These are phyloP conservation scores for Fomitopsis serialis DNA, from an alignment of 768 basidiomycete genomes.

Conservation along the genomic window DNA sequence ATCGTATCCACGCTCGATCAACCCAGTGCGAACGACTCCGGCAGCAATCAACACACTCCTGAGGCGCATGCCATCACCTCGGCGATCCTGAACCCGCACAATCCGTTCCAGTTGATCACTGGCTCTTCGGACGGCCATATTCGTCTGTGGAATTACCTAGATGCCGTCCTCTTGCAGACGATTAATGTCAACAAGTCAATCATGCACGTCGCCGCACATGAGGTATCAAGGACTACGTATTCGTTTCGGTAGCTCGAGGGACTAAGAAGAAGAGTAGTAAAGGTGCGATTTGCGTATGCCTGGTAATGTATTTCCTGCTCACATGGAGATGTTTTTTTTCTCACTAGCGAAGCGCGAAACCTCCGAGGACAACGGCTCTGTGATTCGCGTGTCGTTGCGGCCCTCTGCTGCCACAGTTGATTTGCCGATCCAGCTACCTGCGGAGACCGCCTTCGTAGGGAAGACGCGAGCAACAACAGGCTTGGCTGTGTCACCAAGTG, in stretches of 20 bases:
- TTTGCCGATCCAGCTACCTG: constrained; percentile 36
- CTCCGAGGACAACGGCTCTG: constrained; percentile 48
- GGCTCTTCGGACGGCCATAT: constrained; percentile 79
- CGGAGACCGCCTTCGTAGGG: constrained; percentile 53
- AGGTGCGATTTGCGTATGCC: constrained; percentile 15
- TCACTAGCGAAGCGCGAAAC: constrained; percentile 10
- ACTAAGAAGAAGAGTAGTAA: constrained; percentile 37
- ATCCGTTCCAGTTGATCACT: constrained; percentile 86
- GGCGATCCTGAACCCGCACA: constrained; percentile 74
- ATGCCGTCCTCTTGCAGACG: constrained; percentile 72
- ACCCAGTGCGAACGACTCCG: constrained; percentile 22
- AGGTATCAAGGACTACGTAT: constrained; percentile 60
- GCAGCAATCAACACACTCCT: constrained; percentile 28
- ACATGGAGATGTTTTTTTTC: not conserved
- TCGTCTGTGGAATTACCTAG: constrained; percentile 91
- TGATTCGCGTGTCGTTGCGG: constrained; percentile 62
- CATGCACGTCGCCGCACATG: constrained; percentile 65
- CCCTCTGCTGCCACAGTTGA: constrained; percentile 36
- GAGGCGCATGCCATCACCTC: constrained; percentile 61
- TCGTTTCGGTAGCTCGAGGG: constrained; percentile 56
- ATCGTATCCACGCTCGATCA: constrained; percentile 80
- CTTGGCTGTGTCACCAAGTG: constrained; percentile 69
- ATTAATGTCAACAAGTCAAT: constrained; percentile 68
- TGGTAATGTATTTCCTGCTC: too few species aligned
- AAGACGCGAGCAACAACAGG: constrained; percentile 61